phyloP scores from a whole-genome alignment of 1,284 basidiomycete genomes.

The Puccinia hordei region DNA sequence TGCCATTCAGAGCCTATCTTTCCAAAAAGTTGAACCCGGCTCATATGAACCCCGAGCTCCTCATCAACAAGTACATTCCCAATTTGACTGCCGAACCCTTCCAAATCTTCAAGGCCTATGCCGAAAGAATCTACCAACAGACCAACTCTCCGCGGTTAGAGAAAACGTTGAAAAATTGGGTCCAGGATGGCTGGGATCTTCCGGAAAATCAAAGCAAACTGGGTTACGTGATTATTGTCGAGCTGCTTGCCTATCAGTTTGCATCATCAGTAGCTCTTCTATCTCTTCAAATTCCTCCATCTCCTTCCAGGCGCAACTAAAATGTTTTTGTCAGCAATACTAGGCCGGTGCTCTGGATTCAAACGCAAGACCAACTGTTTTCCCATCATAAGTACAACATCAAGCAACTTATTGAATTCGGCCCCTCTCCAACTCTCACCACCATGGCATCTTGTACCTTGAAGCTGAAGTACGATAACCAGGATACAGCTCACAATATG shows the following conservation, averaged over 20 bases:
- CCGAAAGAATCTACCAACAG: constrained; percentile 91
- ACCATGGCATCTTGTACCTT: constrained; percentile 94
- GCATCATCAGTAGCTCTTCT: constrained; percentile 54
- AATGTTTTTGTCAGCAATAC: background rate
- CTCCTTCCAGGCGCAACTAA: background rate
- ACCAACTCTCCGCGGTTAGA: constrained; percentile 80
- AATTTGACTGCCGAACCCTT: constrained; percentile 96
- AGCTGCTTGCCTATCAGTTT: constrained; percentile 94
- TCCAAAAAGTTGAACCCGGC: constrained; percentile 95
- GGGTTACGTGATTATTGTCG: constrained; percentile 91
- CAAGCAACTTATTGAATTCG: constrained; percentile 91
- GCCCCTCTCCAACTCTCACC: constrained; percentile 91
- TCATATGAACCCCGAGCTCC: constrained; percentile 85
- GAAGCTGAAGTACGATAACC: constrained; percentile 91
- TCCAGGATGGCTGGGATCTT: constrained; percentile 82
- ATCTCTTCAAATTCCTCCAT: background rate
- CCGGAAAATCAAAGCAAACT: constrained; percentile 82
- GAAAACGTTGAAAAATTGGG: constrained; percentile 89
- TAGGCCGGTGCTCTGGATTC: constrained; percentile 43
- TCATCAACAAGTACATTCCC: constrained; percentile 92
- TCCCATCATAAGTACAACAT: constrained; percentile 72
- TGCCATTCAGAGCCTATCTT: constrained; percentile 92
- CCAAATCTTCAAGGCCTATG: constrained; percentile 83
- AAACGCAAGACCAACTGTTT: constrained; percentile 77
- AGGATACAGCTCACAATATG: constrained; percentile 80